Base-by-base conservation (phyloP, 257 asterid species). In the Solanum arcanum region DNA sequence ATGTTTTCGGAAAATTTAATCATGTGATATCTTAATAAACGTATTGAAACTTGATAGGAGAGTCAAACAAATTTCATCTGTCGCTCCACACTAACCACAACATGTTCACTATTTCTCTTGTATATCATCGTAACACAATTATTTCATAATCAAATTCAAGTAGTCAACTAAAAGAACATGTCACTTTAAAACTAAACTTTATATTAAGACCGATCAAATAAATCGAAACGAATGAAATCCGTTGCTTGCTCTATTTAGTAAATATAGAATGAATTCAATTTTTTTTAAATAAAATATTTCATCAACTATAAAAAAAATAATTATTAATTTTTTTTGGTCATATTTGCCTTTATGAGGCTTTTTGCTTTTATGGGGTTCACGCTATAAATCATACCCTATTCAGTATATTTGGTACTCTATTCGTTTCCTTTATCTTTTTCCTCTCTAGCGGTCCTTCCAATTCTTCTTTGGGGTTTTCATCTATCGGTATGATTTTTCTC, bases 21-120 rank as follows among this genome's bases (percentile, higher is more conserved):
- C 70, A n/a, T 31, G 70, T 16, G 4, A 62, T 62, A 62, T 62
- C 3, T 62, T 16, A n/a, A n/a, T 62, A 5, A 21, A 60, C 7
- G 0, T 9, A 62, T 23, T 62, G 0, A n/a, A 62, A 10, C 3
- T 62, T 0, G 0, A 23, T 62, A 62, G 31, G 15, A 23, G 8
- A 62, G 15, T 31, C 0, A 62, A n/a, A 11, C 74, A 68, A 31
- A 27, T 68, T 27, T 3, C 0, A 27, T 25, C 21, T 68, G 13
- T 59, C 5, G 27, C 27, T 59, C 13, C 68, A 59, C 13, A 9
- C 6, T 3, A 59, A 59, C 1, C 6, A 59, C 3, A 2, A 0
- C 0, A 3, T 59, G 9, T 59, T 59, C 3, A 21, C 13, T 59
- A 59, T 59, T 21, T 0, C 3, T 59, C 3, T 21, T 0, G 13